Conservation (phyloP, 768 basidiomycete species). For the Psilocybe cyanescens region DNA sequence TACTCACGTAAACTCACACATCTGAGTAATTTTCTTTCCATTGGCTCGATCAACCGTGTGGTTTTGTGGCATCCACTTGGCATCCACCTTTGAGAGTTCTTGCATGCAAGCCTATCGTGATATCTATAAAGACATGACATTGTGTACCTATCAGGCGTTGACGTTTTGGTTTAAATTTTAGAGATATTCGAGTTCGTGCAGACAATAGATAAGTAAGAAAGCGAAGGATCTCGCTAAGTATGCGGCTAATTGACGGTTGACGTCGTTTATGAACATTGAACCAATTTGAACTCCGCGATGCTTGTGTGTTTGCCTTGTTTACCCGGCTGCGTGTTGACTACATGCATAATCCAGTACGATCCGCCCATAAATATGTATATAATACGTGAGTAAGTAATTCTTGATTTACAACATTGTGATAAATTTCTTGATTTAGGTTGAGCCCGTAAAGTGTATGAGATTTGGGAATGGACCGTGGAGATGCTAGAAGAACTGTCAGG, state of each 20-base stretch:
- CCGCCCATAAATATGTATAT: neutral
- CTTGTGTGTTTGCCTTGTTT: neutral
- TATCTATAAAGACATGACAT: neutral
- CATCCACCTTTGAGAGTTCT: neutral
- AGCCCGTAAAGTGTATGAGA: conserved; percentile 53
- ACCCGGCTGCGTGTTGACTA: no score
- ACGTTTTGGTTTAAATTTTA: no score
- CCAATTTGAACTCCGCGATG: conserved; percentile 4
- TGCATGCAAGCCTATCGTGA: neutral
- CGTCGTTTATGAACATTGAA: neutral
- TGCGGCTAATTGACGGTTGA: neutral
- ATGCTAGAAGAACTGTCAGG: conserved; percentile 37
- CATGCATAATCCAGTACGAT: no score
- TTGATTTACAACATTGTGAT: neutral
- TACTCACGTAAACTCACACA: neutral
- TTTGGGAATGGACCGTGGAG: conserved; percentile 59
- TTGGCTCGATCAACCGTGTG: neutral
- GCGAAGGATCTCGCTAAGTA: neutral
- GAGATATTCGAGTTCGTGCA: neutral
- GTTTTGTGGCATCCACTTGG: neutral
- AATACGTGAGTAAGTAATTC: neutral
- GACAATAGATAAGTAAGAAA: neutral
- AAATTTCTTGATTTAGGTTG: neutral
- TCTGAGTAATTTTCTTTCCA: neutral
- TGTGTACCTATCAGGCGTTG: no score